These are phyloP conservation scores for Zoysia pacifica DNA, from an alignment of 176 grass and related monocot species.

Conservation along the genomic window DNA sequence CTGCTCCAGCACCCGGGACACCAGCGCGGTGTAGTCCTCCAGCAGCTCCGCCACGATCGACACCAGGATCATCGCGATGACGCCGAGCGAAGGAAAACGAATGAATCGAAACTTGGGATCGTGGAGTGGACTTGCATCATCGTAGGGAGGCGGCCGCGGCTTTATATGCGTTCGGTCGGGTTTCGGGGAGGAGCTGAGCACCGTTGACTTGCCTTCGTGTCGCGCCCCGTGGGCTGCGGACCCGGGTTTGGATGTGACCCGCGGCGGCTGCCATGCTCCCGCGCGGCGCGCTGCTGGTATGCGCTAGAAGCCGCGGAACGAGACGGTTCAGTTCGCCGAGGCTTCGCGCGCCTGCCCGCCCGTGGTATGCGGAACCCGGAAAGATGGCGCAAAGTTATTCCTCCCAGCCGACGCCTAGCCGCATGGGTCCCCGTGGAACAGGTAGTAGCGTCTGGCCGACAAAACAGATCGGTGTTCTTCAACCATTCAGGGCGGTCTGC, in stretches of 20 bases:
- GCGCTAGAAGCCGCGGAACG: background rate
- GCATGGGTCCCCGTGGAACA: background rate
- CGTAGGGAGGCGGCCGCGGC: background rate
- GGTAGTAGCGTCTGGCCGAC: background rate
- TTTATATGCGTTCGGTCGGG: background rate
- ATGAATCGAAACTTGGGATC: background rate
- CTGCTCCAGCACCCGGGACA: constrained; percentile 77
- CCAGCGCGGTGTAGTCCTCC: constrained; percentile 85
- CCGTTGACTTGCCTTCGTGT: background rate
- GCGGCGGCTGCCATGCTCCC: background rate
- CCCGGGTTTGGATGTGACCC: background rate
- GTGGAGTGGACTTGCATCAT: background rate
- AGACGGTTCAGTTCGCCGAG: background rate
- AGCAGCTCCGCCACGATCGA: constrained; percentile 83
- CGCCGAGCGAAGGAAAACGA: background rate
- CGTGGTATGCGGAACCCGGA: background rate
- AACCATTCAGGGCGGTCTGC: background rate
- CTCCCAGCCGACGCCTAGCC: background rate
- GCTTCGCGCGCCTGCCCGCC: background rate
- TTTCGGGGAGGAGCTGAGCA: background rate
- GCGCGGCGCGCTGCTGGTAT: background rate
- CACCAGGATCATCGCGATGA: constrained; percentile 62
- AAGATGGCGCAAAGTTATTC: background rate
- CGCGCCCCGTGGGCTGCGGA: background rate
- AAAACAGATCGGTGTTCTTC: background rate